Base-by-base conservation (phyloP, 1,139 yeast genomes). In the Candida frijolesensis region DNA sequence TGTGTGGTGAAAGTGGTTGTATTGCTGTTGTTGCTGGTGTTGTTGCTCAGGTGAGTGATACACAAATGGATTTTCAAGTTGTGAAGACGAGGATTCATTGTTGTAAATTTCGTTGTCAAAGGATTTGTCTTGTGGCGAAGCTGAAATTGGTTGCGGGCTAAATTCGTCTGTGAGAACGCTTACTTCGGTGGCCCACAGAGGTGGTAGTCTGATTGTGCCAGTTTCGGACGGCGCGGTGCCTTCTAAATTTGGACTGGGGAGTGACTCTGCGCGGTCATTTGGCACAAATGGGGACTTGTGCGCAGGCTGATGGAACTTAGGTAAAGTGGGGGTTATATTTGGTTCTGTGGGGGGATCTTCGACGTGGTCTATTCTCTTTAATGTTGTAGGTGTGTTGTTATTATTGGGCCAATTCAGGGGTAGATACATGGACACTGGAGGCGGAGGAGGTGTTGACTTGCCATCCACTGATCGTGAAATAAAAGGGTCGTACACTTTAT, bases 181-280 rank as follows among this genome's bases (percentile, higher is more conserved):
- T 38, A 19, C 22, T 38, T 38, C 32, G 7, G 30, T 8, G 7
- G 42, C 3, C 27, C 11, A 6, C 11, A 5, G 16, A 4, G 16
- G 10, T 4, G 30, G 30, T 22, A 38, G 16, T 14, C 7, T n/a
- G 16, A 11, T 19, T 9, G 30, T 22, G 6, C 18, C 12, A n/a
- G 16, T 1, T 38, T 11, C 30, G 14, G 43, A 16, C 14, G 43
- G 14, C 10, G 9, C 29, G 1, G 33, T 33, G 14, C 32, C 32
- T 12, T 46, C 46, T 11, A 46, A 18, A 7, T 22, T 46, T 1
- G 49, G 49, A 35, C 49, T 46, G 19, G 45, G 49, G 16, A 46
- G 35, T 6, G 29, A n/a, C 7, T 42, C 42, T 2, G 14, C 7
- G 10, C n/a, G 22, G 6, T 11, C 33, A n/a, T 45, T 35, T 30